These are phyloP conservation scores for Zoysia matrella DNA, from an alignment of 202 grass and related monocot genomes.

Conservation along the genomic window DNA sequence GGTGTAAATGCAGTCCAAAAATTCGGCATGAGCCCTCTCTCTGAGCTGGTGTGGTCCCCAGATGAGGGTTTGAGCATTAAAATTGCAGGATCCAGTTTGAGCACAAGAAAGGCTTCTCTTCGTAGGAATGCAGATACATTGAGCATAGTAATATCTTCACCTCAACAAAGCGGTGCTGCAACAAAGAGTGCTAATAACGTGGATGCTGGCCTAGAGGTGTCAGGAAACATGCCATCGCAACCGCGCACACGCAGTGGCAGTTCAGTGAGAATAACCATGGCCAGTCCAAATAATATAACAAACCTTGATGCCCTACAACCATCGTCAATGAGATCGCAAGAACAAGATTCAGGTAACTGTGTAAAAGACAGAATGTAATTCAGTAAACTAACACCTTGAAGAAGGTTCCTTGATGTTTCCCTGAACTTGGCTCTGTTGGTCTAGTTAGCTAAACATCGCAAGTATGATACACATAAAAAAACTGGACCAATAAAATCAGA, in stretches of 20 bases:
- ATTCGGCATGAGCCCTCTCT: conserved; percentile 74
- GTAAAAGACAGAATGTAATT: conserved; percentile 36
- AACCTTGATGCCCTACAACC: conserved; percentile 49
- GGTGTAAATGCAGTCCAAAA: conserved; percentile 92
- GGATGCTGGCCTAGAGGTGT: conserved; percentile 35
- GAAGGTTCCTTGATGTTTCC: conserved; percentile 9
- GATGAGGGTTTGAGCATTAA: conserved; percentile 80
- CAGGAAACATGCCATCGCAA: conserved; percentile 56
- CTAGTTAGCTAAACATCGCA: conserved; percentile 28
- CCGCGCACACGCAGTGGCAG: conserved; percentile 38
- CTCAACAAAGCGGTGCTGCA: conserved; percentile 47
- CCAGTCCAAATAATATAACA: conserved; percentile 40
- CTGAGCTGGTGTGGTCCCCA: conserved; percentile 89
- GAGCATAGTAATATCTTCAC: conserved; percentile 74
- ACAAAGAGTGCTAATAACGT: conserved; percentile 43
- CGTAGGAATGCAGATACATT: conserved; percentile 79
- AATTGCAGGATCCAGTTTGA: conserved; percentile 62
- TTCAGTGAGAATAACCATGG: conserved; percentile 45
- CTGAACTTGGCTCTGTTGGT: conserved; percentile 13
- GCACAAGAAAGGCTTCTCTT: conserved; percentile 71
- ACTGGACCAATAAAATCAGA: not conserved
- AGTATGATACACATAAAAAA: not conserved
- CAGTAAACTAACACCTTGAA: conserved; percentile 29
- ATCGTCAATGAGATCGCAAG: conserved; percentile 45
- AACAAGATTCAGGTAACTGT: conserved; percentile 78